Conservation (phyloP, 78 protist genomes). For the Planoprotostelium fungivorum region DNA sequence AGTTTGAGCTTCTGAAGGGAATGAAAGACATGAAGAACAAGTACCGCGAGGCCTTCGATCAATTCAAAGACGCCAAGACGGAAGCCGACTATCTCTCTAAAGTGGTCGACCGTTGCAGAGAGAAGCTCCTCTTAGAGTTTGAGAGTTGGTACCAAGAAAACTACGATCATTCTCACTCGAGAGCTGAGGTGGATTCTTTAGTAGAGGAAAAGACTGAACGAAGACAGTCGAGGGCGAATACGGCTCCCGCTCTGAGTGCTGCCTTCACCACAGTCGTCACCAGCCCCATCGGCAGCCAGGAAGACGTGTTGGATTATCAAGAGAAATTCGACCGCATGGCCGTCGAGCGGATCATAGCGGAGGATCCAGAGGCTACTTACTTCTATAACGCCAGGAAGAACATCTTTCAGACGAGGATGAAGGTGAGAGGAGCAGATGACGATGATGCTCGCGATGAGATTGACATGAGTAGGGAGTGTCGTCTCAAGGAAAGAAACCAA, state of each 20-base stretch:
- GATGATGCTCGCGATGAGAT: background rate
- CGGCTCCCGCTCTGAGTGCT: background rate
- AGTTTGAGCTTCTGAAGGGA: slow-evolving; percentile 1
- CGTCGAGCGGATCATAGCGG: background rate
- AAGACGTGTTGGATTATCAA: background rate
- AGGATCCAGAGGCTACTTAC: background rate
- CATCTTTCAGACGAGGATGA: background rate
- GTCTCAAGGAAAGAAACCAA: background rate
- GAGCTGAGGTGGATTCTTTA: background rate
- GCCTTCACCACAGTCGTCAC: background rate
- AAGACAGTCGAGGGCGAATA: too few species aligned
- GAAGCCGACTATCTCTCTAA: slow-evolving; percentile 5
- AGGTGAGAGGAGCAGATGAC: background rate
- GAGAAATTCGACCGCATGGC: background rate
- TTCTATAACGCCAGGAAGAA: background rate
- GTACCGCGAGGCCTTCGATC: slow-evolving; percentile 22
- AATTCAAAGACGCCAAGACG: background rate
- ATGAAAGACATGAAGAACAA: background rate
- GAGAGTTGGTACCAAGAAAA: background rate
- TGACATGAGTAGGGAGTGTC: background rate
- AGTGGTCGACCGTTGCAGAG: slow-evolving; percentile 3
- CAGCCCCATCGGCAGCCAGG: background rate
- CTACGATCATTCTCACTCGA: background rate
- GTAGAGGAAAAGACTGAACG: too few species aligned
- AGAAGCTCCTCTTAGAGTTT: slow-evolving; percentile 7